Evolutionary conservation across 2,329 filamentous ascomycete species (phyloP).

Genomic region (Microdochium nivale): DNA sequence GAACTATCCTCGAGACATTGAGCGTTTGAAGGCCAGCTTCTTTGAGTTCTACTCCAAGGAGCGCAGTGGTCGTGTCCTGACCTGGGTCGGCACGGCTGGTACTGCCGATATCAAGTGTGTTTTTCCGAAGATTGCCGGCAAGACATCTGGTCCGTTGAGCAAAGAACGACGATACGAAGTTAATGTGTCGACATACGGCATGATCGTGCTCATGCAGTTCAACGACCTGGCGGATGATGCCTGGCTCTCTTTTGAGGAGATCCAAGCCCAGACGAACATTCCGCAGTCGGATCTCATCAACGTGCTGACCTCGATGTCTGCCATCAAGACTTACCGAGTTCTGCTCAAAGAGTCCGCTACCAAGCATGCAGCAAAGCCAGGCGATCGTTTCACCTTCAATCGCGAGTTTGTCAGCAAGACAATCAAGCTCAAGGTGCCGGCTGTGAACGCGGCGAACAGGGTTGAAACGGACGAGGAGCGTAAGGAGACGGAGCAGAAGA

Average conservation of each 20-base stretch:
- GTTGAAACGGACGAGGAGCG: constrained; percentile 67
- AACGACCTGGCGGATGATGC: constrained; percentile 58
- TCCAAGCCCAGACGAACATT: constrained; percentile 75
- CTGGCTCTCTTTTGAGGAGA: constrained; percentile 60
- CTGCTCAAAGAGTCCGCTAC: constrained; percentile 72
- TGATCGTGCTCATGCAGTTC: constrained; percentile 84
- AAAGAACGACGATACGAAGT: constrained; percentile 75
- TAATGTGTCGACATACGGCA: constrained; percentile 85
- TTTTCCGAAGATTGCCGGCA: constrained; percentile 65
- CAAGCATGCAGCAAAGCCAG: constrained; percentile 61
- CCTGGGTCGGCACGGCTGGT: constrained; percentile 66
- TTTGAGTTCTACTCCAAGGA: constrained; percentile 82
- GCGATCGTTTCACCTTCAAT: constrained; percentile 79
- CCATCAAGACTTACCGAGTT: constrained; percentile 69
- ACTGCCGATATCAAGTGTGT: constrained; percentile 79
- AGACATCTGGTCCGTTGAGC: constrained; percentile 50
- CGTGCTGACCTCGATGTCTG: constrained; percentile 72
- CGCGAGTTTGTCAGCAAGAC: constrained; percentile 71
- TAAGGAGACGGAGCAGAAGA: constrained; percentile 67
- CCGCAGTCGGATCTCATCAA: constrained; percentile 64
- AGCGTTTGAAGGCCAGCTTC: constrained; percentile 72
- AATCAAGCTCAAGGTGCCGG: constrained; percentile 81
- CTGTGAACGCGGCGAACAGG: constrained; percentile 73
- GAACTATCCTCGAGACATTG: constrained; percentile 67
- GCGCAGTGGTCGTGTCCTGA: constrained; percentile 79